Percentiles rank a stretch among this genome's conserved stretches.
Evolutionary conservation across 768 basidiomycete genomes (phyloP).

Genomic region (Naganishia randhawae): DNA sequence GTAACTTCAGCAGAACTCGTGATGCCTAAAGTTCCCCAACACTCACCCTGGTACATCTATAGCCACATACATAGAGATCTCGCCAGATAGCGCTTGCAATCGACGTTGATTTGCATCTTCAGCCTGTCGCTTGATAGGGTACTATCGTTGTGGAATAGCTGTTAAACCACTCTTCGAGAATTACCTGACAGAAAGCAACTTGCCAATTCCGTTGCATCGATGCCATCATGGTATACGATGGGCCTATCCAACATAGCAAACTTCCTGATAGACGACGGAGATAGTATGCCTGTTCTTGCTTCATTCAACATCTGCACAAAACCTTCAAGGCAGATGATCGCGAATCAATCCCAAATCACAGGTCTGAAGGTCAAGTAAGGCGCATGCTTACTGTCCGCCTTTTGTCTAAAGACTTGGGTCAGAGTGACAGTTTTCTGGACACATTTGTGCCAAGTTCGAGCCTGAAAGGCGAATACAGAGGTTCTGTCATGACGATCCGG

Average conservation of each 20-base stretch:
- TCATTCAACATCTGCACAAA: slow-evolving; percentile 30
- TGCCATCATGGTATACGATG: slow-evolving; percentile 23
- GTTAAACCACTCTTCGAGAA: background rate
- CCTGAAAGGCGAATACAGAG: slow-evolving; percentile 26
- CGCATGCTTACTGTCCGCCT: slow-evolving; percentile 17
- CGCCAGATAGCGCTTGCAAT: slow-evolving; percentile 14
- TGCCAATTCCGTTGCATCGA: slow-evolving; percentile 28
- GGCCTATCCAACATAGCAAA: slow-evolving; percentile 19
- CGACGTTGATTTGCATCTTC: slow-evolving; percentile 21
- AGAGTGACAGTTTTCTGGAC: slow-evolving; percentile 10
- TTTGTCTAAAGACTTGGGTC: slow-evolving; percentile 27
- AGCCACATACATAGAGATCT: slow-evolving; percentile 18
- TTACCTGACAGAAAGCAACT: background rate
- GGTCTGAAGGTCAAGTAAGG: background rate
- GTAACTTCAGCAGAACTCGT: background rate
- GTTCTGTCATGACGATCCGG: slow-evolving; percentile 25
- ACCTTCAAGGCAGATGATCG: background rate
- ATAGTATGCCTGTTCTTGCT: slow-evolving; percentile 18
- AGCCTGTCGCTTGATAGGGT: slow-evolving; percentile 21
- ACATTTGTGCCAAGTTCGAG: slow-evolving; percentile 20
- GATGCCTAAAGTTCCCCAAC: background rate
- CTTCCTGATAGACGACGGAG: background rate
- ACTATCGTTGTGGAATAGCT: background rate
- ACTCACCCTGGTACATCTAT: slow-evolving; percentile 20
- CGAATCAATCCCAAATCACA: background rate